These are phyloP conservation scores for Phytopythium ostracodes DNA, from an alignment of 352 stramenopile genomes.

Conservation along the genomic window DNA sequence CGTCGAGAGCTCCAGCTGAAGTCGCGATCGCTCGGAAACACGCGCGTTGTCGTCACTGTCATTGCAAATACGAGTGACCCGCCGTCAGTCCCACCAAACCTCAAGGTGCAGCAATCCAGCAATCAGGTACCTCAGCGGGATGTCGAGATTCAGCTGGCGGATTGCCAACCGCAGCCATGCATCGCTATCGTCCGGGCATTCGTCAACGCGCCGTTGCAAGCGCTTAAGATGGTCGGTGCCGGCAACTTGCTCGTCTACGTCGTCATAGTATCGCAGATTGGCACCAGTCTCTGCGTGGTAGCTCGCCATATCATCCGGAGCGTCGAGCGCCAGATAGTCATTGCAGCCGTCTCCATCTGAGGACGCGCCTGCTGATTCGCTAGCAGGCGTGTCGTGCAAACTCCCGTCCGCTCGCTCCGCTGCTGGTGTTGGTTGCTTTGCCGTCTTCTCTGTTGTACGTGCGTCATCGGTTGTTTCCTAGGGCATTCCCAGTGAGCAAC, in stretches of 20 bases:
- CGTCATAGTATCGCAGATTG: constrained; percentile 26
- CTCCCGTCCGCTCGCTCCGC: neutral
- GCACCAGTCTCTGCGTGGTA: neutral
- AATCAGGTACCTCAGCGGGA: constrained; percentile 24
- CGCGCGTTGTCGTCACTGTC: constrained; percentile 26
- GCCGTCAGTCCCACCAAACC: neutral
- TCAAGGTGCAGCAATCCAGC: neutral
- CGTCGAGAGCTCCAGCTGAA: constrained; percentile 22
- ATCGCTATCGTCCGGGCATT: constrained; percentile 23
- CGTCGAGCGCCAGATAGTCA: neutral
- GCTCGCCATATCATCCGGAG: neutral
- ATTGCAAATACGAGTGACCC: neutral
- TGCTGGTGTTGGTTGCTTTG: neutral
- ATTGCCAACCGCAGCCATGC: constrained; percentile 53
- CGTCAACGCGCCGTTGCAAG: constrained; percentile 28
- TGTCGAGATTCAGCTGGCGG: constrained; percentile 39
- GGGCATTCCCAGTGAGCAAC: neutral
- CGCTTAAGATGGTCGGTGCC: constrained; percentile 11
- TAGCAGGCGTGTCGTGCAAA: neutral
- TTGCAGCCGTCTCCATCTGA: neutral
- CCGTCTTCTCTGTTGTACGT: neutral
- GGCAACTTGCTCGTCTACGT: constrained; percentile 14
- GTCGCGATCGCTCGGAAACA: constrained; percentile 15
- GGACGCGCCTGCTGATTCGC: neutral
- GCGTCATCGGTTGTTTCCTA: neutral